Percentiles rank a stretch among this genome's conserved stretches.
These are phyloP conservation scores for Suhomyces emberorum DNA, from an alignment of 805 yeast genomes.

Conservation along the genomic window DNA sequence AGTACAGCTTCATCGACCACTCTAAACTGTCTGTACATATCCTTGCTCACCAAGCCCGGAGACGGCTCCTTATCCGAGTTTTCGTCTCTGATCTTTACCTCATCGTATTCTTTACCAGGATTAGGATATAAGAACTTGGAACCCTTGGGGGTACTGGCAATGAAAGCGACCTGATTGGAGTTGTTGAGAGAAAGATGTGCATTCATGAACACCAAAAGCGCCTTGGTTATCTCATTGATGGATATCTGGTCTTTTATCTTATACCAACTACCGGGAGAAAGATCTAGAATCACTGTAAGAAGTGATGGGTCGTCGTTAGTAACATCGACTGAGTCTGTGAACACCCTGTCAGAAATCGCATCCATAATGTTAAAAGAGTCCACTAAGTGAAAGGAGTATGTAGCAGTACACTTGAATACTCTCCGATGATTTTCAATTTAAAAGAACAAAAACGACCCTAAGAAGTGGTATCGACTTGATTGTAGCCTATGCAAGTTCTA, in stretches of 20 bases:
- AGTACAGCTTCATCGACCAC: constrained; percentile 73
- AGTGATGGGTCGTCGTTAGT: constrained; percentile 61
- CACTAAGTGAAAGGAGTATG: too few relatives aligned
- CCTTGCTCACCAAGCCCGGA: constrained; percentile 41
- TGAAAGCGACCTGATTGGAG: constrained; percentile 77
- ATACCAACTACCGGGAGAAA: constrained; percentile 70
- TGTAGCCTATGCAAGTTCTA: too few relatives aligned
- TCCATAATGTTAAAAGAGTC: too few relatives aligned
- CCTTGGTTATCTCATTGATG: constrained; percentile 57
- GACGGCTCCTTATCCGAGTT: constrained; percentile 5
- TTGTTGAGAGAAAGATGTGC: constrained; percentile 85
- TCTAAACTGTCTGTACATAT: constrained; percentile 84
- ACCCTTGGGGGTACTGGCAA: constrained; percentile 70
- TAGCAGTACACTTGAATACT: too few relatives aligned
- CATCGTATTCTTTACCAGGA: constrained; percentile 16
- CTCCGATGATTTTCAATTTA: too few relatives aligned
- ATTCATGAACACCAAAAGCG: constrained; percentile 73
- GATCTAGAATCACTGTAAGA: constrained; percentile 72
- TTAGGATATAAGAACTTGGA: constrained; percentile 70
- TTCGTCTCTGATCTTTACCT: constrained; percentile 6
- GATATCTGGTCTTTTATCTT: constrained; percentile 44
- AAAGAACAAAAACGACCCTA: too few relatives aligned
- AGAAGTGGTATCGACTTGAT: too few relatives aligned
- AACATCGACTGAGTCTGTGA: constrained; percentile 34
- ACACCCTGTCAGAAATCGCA: constrained; percentile 61